These are phyloP conservation scores for Saposhnikovia divaricata DNA, from an alignment of 129 eudicot genomes.

Conservation along the genomic window DNA sequence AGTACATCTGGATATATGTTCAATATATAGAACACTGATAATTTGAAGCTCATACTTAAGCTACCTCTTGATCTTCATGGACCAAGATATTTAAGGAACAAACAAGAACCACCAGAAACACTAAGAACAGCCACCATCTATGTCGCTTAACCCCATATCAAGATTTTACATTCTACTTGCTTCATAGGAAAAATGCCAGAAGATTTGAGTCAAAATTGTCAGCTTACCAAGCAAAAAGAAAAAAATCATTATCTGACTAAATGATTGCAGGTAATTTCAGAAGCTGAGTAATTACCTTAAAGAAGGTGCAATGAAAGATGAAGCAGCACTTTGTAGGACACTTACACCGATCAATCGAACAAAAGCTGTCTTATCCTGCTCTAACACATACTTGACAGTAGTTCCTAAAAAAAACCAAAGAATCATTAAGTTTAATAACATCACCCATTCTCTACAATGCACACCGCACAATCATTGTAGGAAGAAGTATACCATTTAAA, in stretches of 20 bases:
- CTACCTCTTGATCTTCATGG: not conserved
- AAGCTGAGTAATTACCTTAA: slow-evolving; percentile 48
- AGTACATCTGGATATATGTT: not conserved
- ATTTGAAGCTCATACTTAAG: not conserved
- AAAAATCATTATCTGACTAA: not conserved
- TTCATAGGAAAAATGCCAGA: not conserved
- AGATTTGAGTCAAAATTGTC: not conserved
- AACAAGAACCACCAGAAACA: not conserved
- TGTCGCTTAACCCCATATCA: not conserved
- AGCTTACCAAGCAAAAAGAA: not conserved
- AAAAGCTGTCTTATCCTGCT: slow-evolving; percentile 91
- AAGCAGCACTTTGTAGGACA: slow-evolving; percentile 95
- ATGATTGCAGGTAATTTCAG: not conserved
- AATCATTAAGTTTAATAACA: not conserved
- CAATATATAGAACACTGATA: not conserved
- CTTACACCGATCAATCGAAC: slow-evolving; percentile 83
- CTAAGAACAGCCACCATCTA: not conserved
- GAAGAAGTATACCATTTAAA: slow-evolving; percentile 56
- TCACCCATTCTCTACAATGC: not conserved
- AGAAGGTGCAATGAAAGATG: slow-evolving; percentile 95
- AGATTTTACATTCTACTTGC: not conserved
- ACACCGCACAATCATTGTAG: not conserved
- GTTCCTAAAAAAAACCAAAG: slow-evolving; percentile 51
- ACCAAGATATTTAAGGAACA: not conserved
- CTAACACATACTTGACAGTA: slow-evolving; percentile 87